Conservation (phyloP, 2,329 filamentous ascomycete genomes). For the Pyrenophora tritici-repentis region DNA sequence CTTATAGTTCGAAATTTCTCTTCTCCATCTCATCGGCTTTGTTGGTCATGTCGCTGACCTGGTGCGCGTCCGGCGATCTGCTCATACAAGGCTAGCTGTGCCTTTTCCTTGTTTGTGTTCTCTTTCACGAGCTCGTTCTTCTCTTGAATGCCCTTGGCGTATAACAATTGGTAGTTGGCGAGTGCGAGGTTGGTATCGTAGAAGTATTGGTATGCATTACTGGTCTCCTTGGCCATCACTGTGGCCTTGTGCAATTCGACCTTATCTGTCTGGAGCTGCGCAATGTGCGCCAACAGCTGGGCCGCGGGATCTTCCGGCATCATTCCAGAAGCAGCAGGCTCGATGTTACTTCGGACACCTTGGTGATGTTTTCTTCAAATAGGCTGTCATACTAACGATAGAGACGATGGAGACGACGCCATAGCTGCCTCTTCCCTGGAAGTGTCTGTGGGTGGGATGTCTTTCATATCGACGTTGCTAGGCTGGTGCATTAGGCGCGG, state of each 20-base stretch:
- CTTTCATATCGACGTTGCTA: neutral
- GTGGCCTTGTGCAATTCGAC: neutral
- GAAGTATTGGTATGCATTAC: neutral
- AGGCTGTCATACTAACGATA: neutral
- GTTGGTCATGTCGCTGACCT: neutral
- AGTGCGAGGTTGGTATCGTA: neutral
- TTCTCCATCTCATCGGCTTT: neutral
- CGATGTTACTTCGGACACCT: neutral
- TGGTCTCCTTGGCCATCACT: neutral
- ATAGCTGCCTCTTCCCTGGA: neutral
- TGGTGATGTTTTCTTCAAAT: no score
- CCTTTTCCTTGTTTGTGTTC: neutral
- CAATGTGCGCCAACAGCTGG: neutral
- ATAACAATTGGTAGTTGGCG: neutral
- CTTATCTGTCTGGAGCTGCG: neutral
- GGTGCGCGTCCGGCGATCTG: neutral
- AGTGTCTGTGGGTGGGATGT: no score
- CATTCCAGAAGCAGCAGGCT: no score
- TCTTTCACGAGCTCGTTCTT: neutral
- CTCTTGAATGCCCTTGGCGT: neutral
- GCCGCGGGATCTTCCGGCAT: neutral
- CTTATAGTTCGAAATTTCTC: neutral
- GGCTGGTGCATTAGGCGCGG: neutral
- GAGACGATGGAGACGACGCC: no score
- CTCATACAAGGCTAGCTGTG: neutral